These are phyloP conservation scores for Phialophora chinensis DNA, from an alignment of 2,329 filamentous ascomycete genomes.

Conservation along the genomic window DNA sequence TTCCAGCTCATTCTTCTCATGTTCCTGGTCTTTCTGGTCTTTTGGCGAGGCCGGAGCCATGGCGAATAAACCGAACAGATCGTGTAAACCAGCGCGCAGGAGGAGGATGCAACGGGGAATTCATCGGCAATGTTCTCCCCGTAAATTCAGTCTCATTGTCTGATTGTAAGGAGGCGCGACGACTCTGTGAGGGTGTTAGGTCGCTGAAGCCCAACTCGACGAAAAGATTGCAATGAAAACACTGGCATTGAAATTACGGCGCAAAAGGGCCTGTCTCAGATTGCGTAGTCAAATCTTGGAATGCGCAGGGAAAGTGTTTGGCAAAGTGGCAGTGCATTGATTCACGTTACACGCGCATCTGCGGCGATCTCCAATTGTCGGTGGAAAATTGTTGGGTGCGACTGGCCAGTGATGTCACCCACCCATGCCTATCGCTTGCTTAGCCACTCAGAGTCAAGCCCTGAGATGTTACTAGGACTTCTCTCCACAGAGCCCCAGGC, in stretches of 20 bases:
- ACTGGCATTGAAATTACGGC: background rate
- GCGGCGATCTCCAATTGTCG: background rate
- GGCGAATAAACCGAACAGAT: constrained; percentile 2
- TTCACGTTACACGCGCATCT: background rate
- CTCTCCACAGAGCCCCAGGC: background rate
- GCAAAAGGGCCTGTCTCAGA: constrained; percentile 19
- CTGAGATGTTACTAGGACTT: background rate
- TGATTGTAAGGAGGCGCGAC: background rate
- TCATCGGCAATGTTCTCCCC: constrained; percentile 22
- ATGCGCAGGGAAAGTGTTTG: background rate
- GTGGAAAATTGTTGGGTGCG: too few relatives aligned
- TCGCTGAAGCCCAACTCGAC: background rate
- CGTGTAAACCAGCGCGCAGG: constrained; percentile 3
- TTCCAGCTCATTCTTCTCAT: constrained; percentile 7
- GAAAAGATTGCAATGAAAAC: background rate
- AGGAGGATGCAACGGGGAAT: background rate
- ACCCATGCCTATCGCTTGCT: background rate
- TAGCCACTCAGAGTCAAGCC: background rate
- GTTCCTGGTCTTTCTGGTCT: constrained; percentile 4
- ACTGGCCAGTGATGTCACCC: background rate
- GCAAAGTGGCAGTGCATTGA: constrained; percentile 1
- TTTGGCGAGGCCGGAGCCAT: constrained; percentile 14
- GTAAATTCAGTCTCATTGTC: constrained; percentile 1
- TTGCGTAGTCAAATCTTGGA: constrained; percentile 10
- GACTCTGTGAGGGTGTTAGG: background rate